Evolutionary conservation across 371 early-diverging fungal genomes (phyloP).

Genomic region (Mucor circinelloides): DNA sequence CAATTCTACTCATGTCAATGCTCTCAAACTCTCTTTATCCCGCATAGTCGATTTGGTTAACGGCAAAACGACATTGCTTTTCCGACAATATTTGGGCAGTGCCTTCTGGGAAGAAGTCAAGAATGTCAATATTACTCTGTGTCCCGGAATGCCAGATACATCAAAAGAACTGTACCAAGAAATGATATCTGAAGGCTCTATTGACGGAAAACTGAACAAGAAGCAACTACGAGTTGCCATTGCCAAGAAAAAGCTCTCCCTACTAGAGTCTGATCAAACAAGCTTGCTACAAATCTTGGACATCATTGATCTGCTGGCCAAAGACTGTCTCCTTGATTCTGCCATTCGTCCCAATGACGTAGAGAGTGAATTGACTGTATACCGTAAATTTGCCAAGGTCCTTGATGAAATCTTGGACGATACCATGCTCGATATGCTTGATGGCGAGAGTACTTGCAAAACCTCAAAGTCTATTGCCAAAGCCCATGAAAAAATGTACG

Average conservation of each 20-base stretch:
- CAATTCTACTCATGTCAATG: conserved; percentile 20
- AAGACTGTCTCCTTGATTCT: conserved; percentile 10
- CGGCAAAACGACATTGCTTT: conserved; percentile 10
- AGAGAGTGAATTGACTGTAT: conserved; percentile 21
- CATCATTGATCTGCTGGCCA: conserved; percentile 11
- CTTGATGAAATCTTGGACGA: conserved; percentile 20
- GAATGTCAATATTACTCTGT: conserved; percentile 9
- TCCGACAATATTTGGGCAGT: conserved; percentile 14
- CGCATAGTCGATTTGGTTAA: conserved; percentile 22
- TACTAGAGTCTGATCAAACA: conserved; percentile 16
- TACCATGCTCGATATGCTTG: conserved; percentile 15
- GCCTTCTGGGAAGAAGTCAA: conserved; percentile 11
- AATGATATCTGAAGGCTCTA: conserved; percentile 12
- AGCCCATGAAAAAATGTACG: conserved; percentile 10
- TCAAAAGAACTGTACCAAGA: conserved; percentile 19
- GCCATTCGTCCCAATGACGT: conserved; percentile 9
- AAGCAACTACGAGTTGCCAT: conserved; percentile 15
- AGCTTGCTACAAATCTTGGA: conserved; percentile 16
- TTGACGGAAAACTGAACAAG: conserved; percentile 14
- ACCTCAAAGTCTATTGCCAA: conserved; percentile 9
- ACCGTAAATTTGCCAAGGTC: conserved; percentile 19
- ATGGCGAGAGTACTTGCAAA: conserved; percentile 15
- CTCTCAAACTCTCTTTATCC: conserved; percentile 20
- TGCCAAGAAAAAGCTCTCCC: conserved; percentile 13
- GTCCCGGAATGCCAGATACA: conserved; percentile 14